Percentiles rank a stretch among this genome's conserved stretches.
Evolutionary conservation across 495 filamentous ascomycete genomes (phyloP).

Genomic region (Aspergillus conjunctus): DNA sequence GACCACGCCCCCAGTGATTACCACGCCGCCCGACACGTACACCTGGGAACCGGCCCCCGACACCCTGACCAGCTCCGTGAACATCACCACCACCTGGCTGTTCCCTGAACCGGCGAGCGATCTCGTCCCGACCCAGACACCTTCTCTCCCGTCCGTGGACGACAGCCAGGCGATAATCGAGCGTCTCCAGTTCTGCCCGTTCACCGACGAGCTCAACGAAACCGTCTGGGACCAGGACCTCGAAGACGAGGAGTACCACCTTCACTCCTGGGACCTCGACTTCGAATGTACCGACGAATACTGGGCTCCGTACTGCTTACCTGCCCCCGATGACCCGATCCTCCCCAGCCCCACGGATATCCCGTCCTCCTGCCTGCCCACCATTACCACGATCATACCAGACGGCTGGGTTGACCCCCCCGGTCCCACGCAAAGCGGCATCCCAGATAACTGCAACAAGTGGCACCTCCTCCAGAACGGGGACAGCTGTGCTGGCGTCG

Average conservation of each 20-base stretch:
- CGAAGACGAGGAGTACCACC: conserved; percentile 1
- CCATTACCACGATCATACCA: conserved; percentile 12
- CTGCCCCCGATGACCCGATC: conserved; percentile 3
- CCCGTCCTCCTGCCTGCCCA: conserved; percentile 10
- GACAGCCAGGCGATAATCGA: conserved; percentile 4
- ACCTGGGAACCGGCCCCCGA: conserved; percentile 3
- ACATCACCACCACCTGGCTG: conserved; percentile 1
- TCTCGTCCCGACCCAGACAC: neutral
- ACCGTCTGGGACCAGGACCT: neutral
- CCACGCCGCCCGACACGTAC: conserved; percentile 2
- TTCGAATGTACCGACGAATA: conserved; percentile 8
- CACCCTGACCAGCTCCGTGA: conserved; percentile 4
- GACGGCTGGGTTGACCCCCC: conserved; percentile 2
- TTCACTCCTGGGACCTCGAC: conserved; percentile 8
- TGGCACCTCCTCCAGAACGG: conserved; percentile 6
- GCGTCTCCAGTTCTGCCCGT: neutral
- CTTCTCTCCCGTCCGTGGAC: too few relatives aligned
- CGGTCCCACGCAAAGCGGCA: neutral
- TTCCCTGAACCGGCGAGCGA: too few relatives aligned
- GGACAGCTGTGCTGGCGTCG: conserved; percentile 5
- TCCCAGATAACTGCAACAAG: conserved; percentile 4
- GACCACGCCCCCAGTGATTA: neutral
- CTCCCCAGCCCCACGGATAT: conserved; percentile 10
- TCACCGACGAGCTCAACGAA: conserved; percentile 1
- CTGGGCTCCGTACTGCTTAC: conserved; percentile 8